Evolutionary conservation across 2,329 filamentous ascomycete species (phyloP), one percentile per base, ranked within the genome.

Genomic region (Colletotrichum spaethianum): DNA sequence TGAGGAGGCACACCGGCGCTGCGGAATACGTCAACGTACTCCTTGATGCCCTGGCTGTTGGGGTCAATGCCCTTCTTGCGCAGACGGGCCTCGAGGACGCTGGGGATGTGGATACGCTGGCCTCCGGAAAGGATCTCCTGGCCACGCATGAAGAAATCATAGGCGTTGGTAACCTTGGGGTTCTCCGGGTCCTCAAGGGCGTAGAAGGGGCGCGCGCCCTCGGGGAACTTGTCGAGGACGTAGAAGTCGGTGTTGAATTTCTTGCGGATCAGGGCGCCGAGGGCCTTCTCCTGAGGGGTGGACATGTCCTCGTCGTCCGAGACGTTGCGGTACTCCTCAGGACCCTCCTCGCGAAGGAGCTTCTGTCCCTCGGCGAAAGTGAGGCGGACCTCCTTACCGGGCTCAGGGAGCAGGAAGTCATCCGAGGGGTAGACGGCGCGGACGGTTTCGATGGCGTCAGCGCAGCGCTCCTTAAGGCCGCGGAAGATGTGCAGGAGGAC

Each of bases 241-340:
- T 98, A 98, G 86, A 98, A 98, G 85, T 99, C 96, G 72, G 95
- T 96, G 80, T 93, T 90, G 88, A 93, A 98, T 85, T 98, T 98
- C 77, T 94, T 89, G 69, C 94, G 92, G 75, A 98, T 91, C 59
- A 98, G 88, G 33, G 91, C 92, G 70, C 96, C 96, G 11, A 98
- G 91, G n/a, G 93, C 93, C 84, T 95, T 95, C 82, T 96, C 94
- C 79, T 96, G 92, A 0, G 93, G 91, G 0, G 93, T 96, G 79
- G 85, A 89, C 86, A 96, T 91, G 78, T 96, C 94, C 79, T 96
- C 93, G 74, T 93, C 91, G 79, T 96, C 93, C 44, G 84, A 85
- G 42, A 95, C 91, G 76, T 95, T 90, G 75, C 83, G 83, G 82
- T 84, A 92, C 78, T 94, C 92, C 67, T 85, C 83, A 3, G 90